Percentiles rank a stretch among this genome's conserved stretches.
phyloP scores from a whole-genome alignment of 768 basidiomycete genomes.

The Mycena galericulata region DNA sequence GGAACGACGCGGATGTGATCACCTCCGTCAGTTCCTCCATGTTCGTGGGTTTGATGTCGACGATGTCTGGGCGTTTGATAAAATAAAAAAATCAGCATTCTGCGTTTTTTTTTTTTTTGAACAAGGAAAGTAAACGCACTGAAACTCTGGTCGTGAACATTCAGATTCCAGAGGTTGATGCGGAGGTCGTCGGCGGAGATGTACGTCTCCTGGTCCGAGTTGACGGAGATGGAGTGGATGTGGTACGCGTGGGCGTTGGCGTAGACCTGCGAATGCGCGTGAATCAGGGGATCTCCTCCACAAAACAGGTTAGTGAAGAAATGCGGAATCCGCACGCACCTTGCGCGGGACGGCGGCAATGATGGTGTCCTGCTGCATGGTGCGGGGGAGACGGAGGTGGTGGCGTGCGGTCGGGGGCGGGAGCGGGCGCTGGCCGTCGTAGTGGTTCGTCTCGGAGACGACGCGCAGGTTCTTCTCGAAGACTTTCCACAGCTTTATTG shows the following conservation, averaged over 20 bases:
- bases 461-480: conserved; percentile 97
- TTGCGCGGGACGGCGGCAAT: conserved; percentile 98
- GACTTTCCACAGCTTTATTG: conserved; percentile 99
- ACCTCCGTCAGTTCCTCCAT: conserved; percentile 99
- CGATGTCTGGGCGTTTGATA: conserved; percentile 78
- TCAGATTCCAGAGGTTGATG: conserved; percentile 98
- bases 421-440: conserved; percentile 78
- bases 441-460: conserved; percentile 95
- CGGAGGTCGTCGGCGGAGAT: conserved; percentile 98
- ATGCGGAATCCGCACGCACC: conserved; percentile 53
- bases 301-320: not conserved
- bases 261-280: conserved; percentile 56
- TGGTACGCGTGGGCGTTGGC: conserved; percentile 99
- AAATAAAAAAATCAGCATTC: not conserved
- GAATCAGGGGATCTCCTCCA: not conserved
- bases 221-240: conserved; percentile 99
- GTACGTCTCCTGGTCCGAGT: conserved; percentile 99
- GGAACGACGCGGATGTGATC: conserved; percentile 98
- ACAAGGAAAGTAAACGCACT: conserved; percentile 68
- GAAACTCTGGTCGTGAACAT: conserved; percentile 98
- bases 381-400: conserved; percentile 87
- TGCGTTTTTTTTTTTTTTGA: no score
- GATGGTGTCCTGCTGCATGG: conserved; percentile 95
- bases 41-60: conserved; percentile 99
- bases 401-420: conserved; percentile 67